Conservation (phyloP, 208 protist genomes). For the Willaertia magna region DNA sequence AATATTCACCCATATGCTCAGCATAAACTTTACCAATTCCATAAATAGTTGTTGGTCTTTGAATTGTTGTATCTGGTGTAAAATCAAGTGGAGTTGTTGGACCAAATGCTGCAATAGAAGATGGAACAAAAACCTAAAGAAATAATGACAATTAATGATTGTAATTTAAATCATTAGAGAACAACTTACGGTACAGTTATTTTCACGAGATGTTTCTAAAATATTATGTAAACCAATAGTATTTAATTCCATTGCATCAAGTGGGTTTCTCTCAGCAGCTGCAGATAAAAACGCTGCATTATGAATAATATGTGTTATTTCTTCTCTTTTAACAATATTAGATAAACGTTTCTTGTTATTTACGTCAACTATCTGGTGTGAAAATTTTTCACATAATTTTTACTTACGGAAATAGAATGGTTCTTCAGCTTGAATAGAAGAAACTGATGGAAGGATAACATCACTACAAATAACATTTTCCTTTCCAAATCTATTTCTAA, state of each 20-base stretch:
- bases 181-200: constrained; percentile 23
- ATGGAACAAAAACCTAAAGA: constrained; percentile 53
- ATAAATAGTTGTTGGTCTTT: constrained; percentile 67
- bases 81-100: constrained; percentile 44
- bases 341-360: constrained; percentile 29
- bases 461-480: constrained; percentile 59
- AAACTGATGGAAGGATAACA: constrained; percentile 22
- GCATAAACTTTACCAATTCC: constrained; percentile 63
- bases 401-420: background rate
- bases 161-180: background rate
- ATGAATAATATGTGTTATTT: constrained; percentile 53
- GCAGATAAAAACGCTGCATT: constrained; percentile 56
- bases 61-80: constrained; percentile 58
- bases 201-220: constrained; percentile 41
- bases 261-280: constrained; percentile 53
- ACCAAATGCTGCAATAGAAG: constrained; percentile 68
- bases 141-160: constrained; percentile 19
- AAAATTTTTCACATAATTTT: too few species aligned
- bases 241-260: constrained; percentile 53
- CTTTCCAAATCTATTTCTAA: constrained; percentile 42
- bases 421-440: constrained; percentile 2
- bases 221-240: constrained; percentile 48
- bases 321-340: constrained; percentile 30
- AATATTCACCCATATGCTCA: constrained; percentile 73
- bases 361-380: constrained; percentile 23